Base-by-base conservation (phyloP, 1,284 basidiomycete species). In the Leccinum subrobustum region DNA sequence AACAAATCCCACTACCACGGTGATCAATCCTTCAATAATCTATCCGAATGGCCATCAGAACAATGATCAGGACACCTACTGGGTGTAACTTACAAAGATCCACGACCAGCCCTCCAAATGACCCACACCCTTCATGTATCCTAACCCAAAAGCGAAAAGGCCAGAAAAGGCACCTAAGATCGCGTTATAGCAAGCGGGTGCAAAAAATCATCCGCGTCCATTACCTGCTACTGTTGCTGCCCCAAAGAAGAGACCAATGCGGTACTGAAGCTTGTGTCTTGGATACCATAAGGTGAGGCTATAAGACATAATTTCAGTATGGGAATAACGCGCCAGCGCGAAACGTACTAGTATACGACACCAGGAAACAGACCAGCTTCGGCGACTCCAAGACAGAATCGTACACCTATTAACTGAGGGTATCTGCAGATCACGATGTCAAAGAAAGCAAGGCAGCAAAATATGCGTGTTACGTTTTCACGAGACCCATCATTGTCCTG, bases 341-440 rank as follows among this genome's bases (percentile, higher is more conserved):
- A 20, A 25, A 67, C 78, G 35, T 56, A 84, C 85, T 87, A 89
- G 70, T 87, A 89, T 0, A 83, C 81, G 5, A 88, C 85, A 18
- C 88, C 86, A 6, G 87, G 87, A 67, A 89, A 87, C 23, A 90
- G 71, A 0, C 89, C 89, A 6, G 87, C 84, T 70, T 91, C 89
- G 0, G 87, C 81, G 0, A 89, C 69, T 3, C 89, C 89, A 2
- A 90, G 80, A 60, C 77, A 83, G 6, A 85, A 77, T 29, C 84
- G 83, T 9, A 78, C 78, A 18, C 81, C 87, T 12, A 88, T 80
- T 4, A 89, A 79, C 67, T 88, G 81, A 23, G 79, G 80, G 66
- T 86, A 89, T 52, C 84, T 87, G 35, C 25, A 2, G 16, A 11
- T 4, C 9, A 27, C 0, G 2, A 18, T 52, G 18, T 52, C 59